phyloP scores from a whole-genome alignment of 1,284 basidiomycete genomes.

The Ganoderma meredithae region DNA sequence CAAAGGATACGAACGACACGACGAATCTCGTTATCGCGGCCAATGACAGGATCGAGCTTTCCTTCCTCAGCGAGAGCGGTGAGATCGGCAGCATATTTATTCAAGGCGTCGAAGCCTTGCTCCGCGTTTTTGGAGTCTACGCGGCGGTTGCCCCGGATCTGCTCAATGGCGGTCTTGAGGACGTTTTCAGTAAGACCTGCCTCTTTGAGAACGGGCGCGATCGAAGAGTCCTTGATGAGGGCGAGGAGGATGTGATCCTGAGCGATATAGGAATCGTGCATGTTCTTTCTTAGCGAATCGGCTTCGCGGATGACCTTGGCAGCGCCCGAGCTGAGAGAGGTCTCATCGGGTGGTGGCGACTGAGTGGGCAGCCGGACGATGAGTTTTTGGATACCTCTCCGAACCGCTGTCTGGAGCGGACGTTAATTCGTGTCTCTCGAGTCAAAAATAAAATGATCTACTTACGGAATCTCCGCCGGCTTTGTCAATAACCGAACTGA shows the following conservation, averaged over 20 bases:
- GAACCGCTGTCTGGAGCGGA: conserved; percentile 55
- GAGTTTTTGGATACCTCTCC: conserved; percentile 70
- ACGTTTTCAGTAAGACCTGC: conserved; percentile 74
- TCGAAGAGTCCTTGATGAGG: conserved; percentile 75
- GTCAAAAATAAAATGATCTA: conserved; percentile 22
- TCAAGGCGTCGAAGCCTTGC: conserved; percentile 87
- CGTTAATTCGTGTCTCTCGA: conserved; percentile 32
- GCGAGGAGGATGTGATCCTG: conserved; percentile 84
- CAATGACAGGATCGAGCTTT: conserved; percentile 94
- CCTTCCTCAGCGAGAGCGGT: conserved; percentile 90
- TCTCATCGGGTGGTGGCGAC: conserved; percentile 85
- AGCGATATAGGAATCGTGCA: conserved; percentile 94
- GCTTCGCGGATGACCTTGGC: conserved; percentile 83
- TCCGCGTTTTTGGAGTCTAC: conserved; percentile 86
- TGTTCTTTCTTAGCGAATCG: conserved; percentile 82
- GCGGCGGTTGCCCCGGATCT: conserved; percentile 81
- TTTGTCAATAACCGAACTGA: conserved; percentile 77
- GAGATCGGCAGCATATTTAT: conserved; percentile 87
- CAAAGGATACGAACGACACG: conserved; percentile 82
- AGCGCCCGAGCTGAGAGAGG: conserved; percentile 66
- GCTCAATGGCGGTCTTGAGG: conserved; percentile 83
- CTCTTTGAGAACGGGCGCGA: conserved; percentile 77
- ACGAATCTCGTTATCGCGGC: conserved; percentile 89
- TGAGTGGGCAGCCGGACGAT: conserved; percentile 85
- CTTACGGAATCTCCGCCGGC: conserved; percentile 82